Base-by-base conservation (phyloP, 495 filamentous ascomycete species). In the Neurospora sp. region DNA sequence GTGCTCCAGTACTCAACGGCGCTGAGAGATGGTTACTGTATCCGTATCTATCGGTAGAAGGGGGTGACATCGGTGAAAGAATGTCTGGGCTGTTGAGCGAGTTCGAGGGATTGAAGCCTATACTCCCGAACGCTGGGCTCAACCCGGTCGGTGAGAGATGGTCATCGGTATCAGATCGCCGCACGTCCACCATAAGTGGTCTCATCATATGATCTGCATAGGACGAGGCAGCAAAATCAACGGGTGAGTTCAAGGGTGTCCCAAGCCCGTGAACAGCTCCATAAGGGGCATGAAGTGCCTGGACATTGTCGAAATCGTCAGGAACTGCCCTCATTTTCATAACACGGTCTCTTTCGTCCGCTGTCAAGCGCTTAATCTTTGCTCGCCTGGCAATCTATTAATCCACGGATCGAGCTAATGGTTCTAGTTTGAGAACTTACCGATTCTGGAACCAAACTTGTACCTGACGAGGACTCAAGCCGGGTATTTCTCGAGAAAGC, bases 401-500 rank as follows among this genome's bases (percentile, higher is more conserved):
- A 73, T 70, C 69, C 31, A 27, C 10, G 14, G 14, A n/a, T n/a
- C 41, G 37, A 27, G 5, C 45, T 22, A 39, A 9, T 20, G 41
- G 2, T 35, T 44, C 20, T 68, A 7, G 12, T 27, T 40, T 2
- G 17, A 10, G 10, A 75, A 79, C 87, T 75, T 86, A 97, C 95
- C 95, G 89, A 82, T 98, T 98, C 82, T 98, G 95, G 81, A 98
- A 98, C 95, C 95, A 98, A 73, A 98, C 95, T 83, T 98, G 95
- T 9, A 98, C 95, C 79, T 98, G 95, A 72, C 95, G 89, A 48
- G 95, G 93, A 73, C 92, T 97, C 61, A 98, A 83, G 10, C 95
- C 95, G 59, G 95, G 95, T 70, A 98, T 98, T 78, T 98, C 95
- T 72, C 92, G 86, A 40, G 95, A 95, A 70, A 98, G 84, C 40